Evolutionary conservation across 106 monocot genomes (phyloP), one percentile per base, ranked within the genome.

Genomic region (Apostasia shenzhenica): DNA sequence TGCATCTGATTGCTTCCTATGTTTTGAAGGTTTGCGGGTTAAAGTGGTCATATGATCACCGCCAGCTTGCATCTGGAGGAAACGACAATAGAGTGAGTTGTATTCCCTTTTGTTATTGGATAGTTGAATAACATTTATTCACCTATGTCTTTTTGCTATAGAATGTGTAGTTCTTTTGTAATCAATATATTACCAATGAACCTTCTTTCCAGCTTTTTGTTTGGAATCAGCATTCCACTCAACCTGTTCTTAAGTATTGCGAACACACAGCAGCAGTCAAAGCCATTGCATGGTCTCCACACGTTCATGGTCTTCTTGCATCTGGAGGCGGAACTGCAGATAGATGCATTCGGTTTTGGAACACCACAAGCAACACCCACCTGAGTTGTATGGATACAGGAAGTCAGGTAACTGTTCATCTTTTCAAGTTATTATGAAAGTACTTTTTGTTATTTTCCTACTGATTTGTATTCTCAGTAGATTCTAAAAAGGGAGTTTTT

Each of bases 271-370:
- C 99, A 70, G 99, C 99, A 70, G 99, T 99, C 50, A 99, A 99
- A 77, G 99, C 99, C 65, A 90, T 99, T 78, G 93, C 99, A 2
- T 99, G 99, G 99, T 99, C 99, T 50, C 99, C 99, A 48, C 99
- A 93, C 80, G 67, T 86, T 11, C 90, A 99, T 71, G 99, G 99
- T 1, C 83, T 93, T 70, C 83, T 99, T 72, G 87, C 99, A 69
- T 99, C 99, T 57, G 99, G 99, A 62, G 99, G 93, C n/a, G 99
- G 99, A 14, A 99, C 99, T 44, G 99, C 99, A 76, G 99, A 99
- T 65, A 78, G 93, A 56, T 93, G 90, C 65, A 93, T 99, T 67
- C 90, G 93, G 41, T 93, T 99, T 67, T 90, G 90, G 92, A 99
- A 99, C 68, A 93, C 99, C 62, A 90, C 90, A n/a, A 85, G 87